Base-by-base conservation (phyloP, 2,329 filamentous ascomycete species). In the Neocatenulostroma microsporum region DNA sequence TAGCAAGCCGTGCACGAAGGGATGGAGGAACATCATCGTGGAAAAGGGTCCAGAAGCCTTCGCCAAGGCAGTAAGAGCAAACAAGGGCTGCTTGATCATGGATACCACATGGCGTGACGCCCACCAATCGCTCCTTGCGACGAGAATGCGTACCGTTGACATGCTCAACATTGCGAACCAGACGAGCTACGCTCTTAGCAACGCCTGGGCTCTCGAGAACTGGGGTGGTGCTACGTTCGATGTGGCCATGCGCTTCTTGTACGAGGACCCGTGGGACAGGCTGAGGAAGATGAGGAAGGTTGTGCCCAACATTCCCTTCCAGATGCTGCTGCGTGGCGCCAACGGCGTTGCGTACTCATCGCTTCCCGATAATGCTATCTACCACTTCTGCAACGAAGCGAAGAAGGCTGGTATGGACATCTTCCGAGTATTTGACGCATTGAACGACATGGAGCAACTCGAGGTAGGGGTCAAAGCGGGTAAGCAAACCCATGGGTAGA, bases 71-170 rank as follows among this genome's bases (percentile, higher is more conserved):
- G 79, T 98, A 44, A 86, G 91, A 50, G 74, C 81, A 37, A 86
- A 98, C 79, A 93, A 94, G 73, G 89, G 91, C 50, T 88, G 82
- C 61, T 74, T 98, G 54, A 77, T 98, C 62, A 98, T 98, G 91
- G 91, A 98, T 62, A 98, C 91, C 35, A 98, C 91, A 47, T 96
- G 89, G 91, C 85, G 91, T 72, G 91, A 98, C 69, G 91, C 91
- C 46, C 91, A 98, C 64, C 91, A 98, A 74, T 96, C 91, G 43
- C 75, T 98, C 41, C 73, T 98, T 48, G 91, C 91, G 31, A 98
- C 91, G 37, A 83, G 91, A 68, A 88, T 98, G 48, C 83, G 91
- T 56, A 98, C 91, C 4, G 84, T 95, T 47, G 91, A 98, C 62
- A 72, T 98, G 42, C 72, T 94, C 56, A 91, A 88, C 70, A 96